Evolutionary conservation across 352 stramenopile genomes (phyloP), one percentile per base, ranked within the genome.

Genomic region (Saprolegnia diclina): DNA sequence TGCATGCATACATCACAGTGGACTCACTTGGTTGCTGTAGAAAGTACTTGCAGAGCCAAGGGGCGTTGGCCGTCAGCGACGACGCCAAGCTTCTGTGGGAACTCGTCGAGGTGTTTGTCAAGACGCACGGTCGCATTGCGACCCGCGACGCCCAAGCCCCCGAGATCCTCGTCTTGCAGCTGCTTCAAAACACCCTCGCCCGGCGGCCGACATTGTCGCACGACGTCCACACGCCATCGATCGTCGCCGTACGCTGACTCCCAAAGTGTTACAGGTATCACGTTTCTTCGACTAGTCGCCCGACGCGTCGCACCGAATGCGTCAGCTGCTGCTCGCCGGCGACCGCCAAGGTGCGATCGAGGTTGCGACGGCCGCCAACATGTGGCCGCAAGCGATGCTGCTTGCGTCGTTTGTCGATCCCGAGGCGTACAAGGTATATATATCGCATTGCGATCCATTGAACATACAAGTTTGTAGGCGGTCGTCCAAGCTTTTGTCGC

Each of bases 351-450:
- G 71, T 9, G 84, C 87, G 3, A 80, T 94, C 29, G 85, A 88
- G 59, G 67, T 81, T n/a, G 84, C 87, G n/a, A 89, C 91, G 40
- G 72, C 78, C 32, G 79, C 83, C 13, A 81, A 94, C 42, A 89
- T 95, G 82, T 95, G 87, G 87, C 81, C 87, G 0, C 84, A 95
- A 73, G 87, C 87, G 1, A 92, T 95, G 78, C 74, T 95, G 1
- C 90, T 95, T 50, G 85, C 81, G 32, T 92, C 84, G 7, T 92
- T 91, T 71, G 91, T 85, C 0, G 85, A 89, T 70, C 91, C 90
- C 29, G 85, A 92, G 46, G 81, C 91, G 67, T 95, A 94, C 76
- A 91, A 84, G 74, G 80, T 83, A 64, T 45, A 50, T 32, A n/a
- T 29, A 56, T 38, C 7, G 50, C 22, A 24, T 66, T n/a, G n/a